phyloP scores from a whole-genome alignment of 352 stramenopile species.

The Globisporangium recalcitrans region DNA sequence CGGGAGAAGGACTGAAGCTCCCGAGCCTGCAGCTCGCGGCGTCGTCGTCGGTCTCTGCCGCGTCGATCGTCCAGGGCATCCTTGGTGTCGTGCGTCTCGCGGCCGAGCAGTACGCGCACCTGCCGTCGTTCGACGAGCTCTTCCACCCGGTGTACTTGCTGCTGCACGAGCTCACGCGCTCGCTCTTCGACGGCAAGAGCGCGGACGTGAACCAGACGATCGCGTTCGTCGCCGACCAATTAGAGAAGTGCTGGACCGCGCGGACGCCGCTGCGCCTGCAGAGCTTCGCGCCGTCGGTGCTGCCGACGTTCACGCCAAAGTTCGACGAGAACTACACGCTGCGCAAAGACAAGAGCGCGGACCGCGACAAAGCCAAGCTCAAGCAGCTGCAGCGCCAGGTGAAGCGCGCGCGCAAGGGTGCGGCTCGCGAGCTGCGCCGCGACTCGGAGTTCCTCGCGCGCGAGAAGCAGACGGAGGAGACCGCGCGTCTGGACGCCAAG shows the following conservation, averaged over 20 bases:
- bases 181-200: slow-evolving; percentile 21
- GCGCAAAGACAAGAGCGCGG: slow-evolving; percentile 86
- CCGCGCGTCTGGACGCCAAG: slow-evolving; percentile 65
- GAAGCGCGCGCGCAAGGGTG: slow-evolving; percentile 95
- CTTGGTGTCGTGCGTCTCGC: slow-evolving; percentile 43
- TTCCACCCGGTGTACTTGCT: slow-evolving; percentile 69
- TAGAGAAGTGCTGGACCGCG: slow-evolving; percentile 40
- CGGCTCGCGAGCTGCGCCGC: slow-evolving; percentile 91
- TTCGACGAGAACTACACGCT: slow-evolving; percentile 91
- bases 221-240: slow-evolving; percentile 34
- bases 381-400: slow-evolving; percentile 94
- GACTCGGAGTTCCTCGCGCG: slow-evolving; percentile 93
- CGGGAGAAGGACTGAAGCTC: slow-evolving; percentile 15
- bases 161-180: slow-evolving; percentile 53
- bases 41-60: slow-evolving; percentile 38
- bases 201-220: slow-evolving; percentile 46
- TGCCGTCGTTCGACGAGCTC: slow-evolving; percentile 73
- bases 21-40: slow-evolving; percentile 36
- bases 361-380: slow-evolving; percentile 76
- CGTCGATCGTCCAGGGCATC: slow-evolving; percentile 39
- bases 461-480: slow-evolving; percentile 89
- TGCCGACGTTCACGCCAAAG: slow-evolving; percentile 84
- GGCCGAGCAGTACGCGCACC: slow-evolving; percentile 47
- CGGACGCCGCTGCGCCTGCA: slow-evolving; percentile 71
- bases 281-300: slow-evolving; percentile 54